phyloP scores from a whole-genome alignment of 1,284 basidiomycete species.

The Ustilago bromivora region DNA sequence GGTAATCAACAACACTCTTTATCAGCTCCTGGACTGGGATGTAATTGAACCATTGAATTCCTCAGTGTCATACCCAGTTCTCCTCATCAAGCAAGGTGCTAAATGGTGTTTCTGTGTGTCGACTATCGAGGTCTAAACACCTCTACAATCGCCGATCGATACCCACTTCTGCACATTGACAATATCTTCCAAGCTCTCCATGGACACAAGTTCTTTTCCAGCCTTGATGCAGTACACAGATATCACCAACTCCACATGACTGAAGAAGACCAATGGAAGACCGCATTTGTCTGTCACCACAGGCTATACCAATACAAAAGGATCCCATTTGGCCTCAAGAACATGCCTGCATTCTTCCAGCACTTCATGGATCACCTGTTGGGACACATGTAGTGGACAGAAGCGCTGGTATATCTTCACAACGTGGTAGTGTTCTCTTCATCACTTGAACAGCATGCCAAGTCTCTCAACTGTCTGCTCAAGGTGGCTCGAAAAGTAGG shows the following conservation, averaged over 20 bases:
- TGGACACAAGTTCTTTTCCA: not conserved
- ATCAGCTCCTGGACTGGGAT: conserved; percentile 7
- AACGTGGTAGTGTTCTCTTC: conserved; percentile 1
- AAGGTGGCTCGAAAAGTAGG: not conserved
- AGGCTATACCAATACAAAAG: conserved; percentile 4
- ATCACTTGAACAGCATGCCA: not conserved
- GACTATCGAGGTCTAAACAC: conserved; percentile 4
- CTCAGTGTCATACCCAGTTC: not conserved
- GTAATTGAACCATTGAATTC: not conserved
- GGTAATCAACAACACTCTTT: not conserved
- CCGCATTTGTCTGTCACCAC: not conserved
- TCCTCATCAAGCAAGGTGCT: not conserved
- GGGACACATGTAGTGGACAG: conserved; percentile 1
- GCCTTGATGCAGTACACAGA: not conserved
- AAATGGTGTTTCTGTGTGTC: conserved; percentile 10
- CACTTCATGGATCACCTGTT: conserved; percentile 5
- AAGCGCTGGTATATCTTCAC: conserved; percentile 3
- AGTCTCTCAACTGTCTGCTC: not conserved
- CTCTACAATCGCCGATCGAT: not conserved
- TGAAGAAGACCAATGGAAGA: not conserved
- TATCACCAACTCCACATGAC: conserved; percentile 1
- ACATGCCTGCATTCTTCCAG: not conserved
- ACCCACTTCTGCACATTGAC: conserved; percentile 1
- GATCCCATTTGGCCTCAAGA: not conserved
- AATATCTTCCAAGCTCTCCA: conserved; percentile 1